Evolutionary conservation across 176 grass and related monocot genomes (phyloP), one percentile per base, ranked within the genome.

Genomic region (Triticum timopheevii): DNA sequence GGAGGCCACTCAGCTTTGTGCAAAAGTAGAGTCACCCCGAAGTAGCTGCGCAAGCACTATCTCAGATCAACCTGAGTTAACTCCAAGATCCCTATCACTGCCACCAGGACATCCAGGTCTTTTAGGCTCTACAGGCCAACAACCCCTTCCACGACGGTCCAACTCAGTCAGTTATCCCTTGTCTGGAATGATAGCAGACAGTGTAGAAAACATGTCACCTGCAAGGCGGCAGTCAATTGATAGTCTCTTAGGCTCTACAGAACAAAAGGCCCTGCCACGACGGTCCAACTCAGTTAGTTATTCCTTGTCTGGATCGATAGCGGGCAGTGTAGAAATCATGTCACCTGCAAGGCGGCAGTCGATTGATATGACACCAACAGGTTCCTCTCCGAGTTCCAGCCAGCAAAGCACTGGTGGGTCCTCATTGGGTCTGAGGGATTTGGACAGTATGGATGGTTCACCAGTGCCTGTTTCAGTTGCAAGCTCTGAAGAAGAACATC

Each of bases 81-180:
- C 56, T 73, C 63, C 65, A 58, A 85, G 80, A 86, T 91, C 92
- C 10, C 0, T 78, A 27, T 94, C 87, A 28, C 59, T 91, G 76
- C 84, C 89, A 59, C 80, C 79, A 84, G 77, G 25, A 25, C 76
- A 89, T 59, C 39, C 80, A 61, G 80, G 85, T 61, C 79, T 45
- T 36, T 76, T 73, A 82, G 36, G 30, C 25, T 33, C 31, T 27
- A 62, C 76, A 66, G 82, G 50, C 61, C 64, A 83, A 61, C 33
- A 67, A 47, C 5, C 25, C 16, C 83, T 91, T 42, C 33, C 74
- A 24, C 47, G 6, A 3, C 77, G 83, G 27, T 94, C 90, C 59
- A 73, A 65, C 30, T 92, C 90, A 73, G 24, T 69, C 47, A 80
- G 79, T 87, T 76, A 87, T 70, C 16, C 49, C 61, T 74, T 36